phyloP scores from a whole-genome alignment of 768 basidiomycete species.

The Nevesoporus exiguus region DNA sequence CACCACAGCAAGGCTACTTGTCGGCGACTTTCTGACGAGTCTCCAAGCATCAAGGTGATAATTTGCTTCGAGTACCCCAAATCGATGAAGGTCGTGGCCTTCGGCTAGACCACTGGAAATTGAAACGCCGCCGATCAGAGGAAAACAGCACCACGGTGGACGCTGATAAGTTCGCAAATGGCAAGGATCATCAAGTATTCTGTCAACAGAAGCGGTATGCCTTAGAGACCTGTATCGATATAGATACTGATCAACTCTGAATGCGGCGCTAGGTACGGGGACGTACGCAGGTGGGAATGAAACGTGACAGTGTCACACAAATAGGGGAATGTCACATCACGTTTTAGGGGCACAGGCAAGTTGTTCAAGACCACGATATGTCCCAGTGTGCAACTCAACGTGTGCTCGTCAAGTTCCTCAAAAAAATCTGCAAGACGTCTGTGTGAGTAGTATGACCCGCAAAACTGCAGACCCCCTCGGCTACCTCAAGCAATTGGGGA shows the following conservation, averaged over 20 bases:
- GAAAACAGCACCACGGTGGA: not conserved
- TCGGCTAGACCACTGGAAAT: constrained; percentile 10
- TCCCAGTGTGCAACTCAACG: constrained; percentile 26
- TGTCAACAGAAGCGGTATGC: constrained; percentile 3
- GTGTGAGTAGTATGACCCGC: constrained; percentile 30
- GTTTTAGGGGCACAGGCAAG: constrained; percentile 24
- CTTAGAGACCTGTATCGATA: not conserved
- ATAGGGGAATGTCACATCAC: constrained; percentile 33
- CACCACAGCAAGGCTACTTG: not conserved
- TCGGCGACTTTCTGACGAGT: not conserved
- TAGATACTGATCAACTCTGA: not conserved
- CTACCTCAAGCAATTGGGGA: constrained; percentile 7
- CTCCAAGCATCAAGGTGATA: constrained; percentile 4
- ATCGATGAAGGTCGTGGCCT: not conserved
- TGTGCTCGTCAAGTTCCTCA: constrained; percentile 26
- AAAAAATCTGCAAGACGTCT: constrained; percentile 18
- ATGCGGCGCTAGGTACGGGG: not conserved
- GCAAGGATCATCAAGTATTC: not conserved
- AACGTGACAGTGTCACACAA: constrained; percentile 24
- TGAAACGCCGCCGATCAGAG: constrained; percentile 10
- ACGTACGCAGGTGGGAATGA: constrained; percentile 11
- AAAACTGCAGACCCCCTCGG: constrained; percentile 7
- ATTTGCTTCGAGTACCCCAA: not conserved
- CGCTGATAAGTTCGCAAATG: not conserved
- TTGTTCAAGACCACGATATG: constrained; percentile 28